Evolutionary conservation across 2,329 filamentous ascomycete species (phyloP).

Genomic region (Colletotrichum falcatum): DNA sequence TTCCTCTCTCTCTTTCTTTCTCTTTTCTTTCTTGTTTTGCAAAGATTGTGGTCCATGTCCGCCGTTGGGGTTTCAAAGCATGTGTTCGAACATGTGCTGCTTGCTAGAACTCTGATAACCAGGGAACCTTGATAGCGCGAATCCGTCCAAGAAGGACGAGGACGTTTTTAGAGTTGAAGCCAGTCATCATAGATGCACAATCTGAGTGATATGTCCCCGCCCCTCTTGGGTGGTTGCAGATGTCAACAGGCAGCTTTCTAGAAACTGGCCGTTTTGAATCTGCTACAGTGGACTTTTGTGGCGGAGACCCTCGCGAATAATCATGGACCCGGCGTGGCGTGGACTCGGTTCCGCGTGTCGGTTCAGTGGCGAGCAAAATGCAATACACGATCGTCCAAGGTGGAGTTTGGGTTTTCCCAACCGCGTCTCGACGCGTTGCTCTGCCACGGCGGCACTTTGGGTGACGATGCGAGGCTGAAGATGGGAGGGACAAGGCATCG

Average conservation of each 20-base stretch:
- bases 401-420: background rate
- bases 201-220: background rate
- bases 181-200: background rate
- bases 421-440: background rate
- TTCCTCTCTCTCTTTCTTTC: no score
- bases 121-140: background rate
- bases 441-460: background rate
- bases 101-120: background rate
- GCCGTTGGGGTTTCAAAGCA: background rate
- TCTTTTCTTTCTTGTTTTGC: no score
- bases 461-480: background rate
- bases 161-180: background rate
- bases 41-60: background rate
- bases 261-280: background rate
- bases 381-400: background rate
- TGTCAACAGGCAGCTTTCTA: background rate
- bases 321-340: background rate
- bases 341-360: background rate
- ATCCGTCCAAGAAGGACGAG: background rate
- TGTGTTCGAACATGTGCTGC: background rate
- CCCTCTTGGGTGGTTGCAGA: background rate
- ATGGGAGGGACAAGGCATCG: background rate
- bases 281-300: background rate
- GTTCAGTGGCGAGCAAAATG: background rate
- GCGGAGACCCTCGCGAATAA: background rate